Percentiles rank a stretch among this genome's conserved stretches.
Evolutionary conservation across 208 protist genomes (phyloP).

Genomic region (Crithidia sp.): DNA sequence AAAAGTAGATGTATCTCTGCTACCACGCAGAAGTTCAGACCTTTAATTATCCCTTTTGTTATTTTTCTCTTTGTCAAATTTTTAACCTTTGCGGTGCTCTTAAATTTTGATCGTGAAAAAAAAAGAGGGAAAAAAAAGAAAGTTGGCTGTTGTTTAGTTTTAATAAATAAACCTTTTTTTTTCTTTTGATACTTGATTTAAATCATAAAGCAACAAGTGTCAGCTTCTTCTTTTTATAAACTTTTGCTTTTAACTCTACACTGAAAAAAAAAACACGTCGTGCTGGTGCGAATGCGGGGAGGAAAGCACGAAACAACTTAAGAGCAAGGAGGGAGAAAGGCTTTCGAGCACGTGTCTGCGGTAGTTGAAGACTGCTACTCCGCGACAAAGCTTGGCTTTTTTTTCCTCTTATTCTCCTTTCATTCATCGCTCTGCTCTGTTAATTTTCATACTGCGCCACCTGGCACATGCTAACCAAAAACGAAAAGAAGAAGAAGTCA

Average conservation of each 20-base stretch:
- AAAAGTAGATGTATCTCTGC: slow-evolving; percentile 4
- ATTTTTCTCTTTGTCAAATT: background rate
- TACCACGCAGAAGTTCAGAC: background rate
- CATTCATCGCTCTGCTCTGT: too few relatives aligned
- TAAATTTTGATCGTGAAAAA: background rate
- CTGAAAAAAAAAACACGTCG: too few relatives aligned
- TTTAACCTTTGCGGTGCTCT: background rate
- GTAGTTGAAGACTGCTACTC: too few relatives aligned
- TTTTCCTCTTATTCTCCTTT: background rate
- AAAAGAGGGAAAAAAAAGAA: background rate
- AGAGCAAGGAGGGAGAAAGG: too few relatives aligned
- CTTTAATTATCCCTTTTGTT: background rate
- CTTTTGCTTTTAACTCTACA: too few relatives aligned
- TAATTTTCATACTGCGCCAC: background rate
- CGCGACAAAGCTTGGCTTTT: background rate
- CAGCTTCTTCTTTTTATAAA: too few relatives aligned
- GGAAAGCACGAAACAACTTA: too few relatives aligned
- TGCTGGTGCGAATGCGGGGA: too few relatives aligned
- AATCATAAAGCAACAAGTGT: too few relatives aligned
- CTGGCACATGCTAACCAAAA: background rate
- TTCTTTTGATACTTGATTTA: too few relatives aligned
- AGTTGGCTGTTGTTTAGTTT: background rate
- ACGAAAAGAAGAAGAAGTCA: background rate
- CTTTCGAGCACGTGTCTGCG: too few relatives aligned
- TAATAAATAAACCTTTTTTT: background rate